Conservation (phyloP, 1,284 basidiomycete genomes). For the Ceratobasidium sp. region DNA sequence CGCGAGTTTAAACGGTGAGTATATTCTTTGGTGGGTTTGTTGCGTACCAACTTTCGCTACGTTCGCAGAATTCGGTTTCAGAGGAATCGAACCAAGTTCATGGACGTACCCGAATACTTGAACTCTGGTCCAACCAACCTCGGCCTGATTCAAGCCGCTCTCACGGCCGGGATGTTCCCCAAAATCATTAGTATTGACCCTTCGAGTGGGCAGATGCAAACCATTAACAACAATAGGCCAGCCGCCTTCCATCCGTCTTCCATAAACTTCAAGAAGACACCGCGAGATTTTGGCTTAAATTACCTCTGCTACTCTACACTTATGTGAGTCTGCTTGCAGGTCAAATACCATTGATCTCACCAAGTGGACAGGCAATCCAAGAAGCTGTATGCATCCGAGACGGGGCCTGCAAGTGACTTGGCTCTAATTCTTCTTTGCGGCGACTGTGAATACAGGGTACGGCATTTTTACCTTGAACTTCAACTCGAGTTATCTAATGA, state of each 20-base stretch:
- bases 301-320: constrained; percentile 90
- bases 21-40: neutral
- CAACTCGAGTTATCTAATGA: constrained; percentile 21
- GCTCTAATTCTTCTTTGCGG: constrained; percentile 90
- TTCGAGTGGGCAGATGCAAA: constrained; percentile 73
- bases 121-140: constrained; percentile 77
- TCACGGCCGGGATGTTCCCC: constrained; percentile 91
- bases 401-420: constrained; percentile 88
- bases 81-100: neutral
- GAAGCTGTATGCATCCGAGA: constrained; percentile 96
- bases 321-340: constrained; percentile 68
- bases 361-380: constrained; percentile 80
- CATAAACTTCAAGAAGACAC: constrained; percentile 79
- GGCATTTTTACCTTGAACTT: too few relatives aligned
- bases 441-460: constrained; percentile 89
- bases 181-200: constrained; percentile 85
- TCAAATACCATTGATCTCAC: constrained; percentile 40
- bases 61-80: constrained; percentile 9
- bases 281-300: constrained; percentile 79
- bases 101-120: constrained; percentile 53
- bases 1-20: constrained; percentile 35
- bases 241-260: constrained; percentile 92
- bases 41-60: neutral
- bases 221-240: constrained; percentile 88
- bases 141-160: constrained; percentile 84